These are phyloP conservation scores for Musa acuminata DNA, from an alignment of 176 grass and related monocot species.

Conservation along the genomic window DNA sequence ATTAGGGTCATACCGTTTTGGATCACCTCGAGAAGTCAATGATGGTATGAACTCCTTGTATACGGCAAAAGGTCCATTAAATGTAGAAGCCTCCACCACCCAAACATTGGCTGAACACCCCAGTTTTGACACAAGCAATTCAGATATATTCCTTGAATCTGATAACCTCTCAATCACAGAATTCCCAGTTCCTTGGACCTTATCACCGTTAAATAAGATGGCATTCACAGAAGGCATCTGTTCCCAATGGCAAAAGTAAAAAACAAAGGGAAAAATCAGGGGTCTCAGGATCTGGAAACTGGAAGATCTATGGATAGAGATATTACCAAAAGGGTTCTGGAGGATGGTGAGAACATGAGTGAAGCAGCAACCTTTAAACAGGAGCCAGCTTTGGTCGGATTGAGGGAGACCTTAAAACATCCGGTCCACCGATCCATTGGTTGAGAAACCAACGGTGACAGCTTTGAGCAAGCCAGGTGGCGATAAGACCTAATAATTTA, in stretches of 20 bases:
- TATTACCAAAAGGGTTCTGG: constrained; percentile 50
- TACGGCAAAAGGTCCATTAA: constrained; percentile 48
- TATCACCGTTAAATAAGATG: constrained; percentile 84
- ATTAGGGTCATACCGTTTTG: constrained; percentile 50
- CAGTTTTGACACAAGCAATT: constrained; percentile 43
- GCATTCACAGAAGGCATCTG: constrained; percentile 62
- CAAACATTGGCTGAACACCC: constrained; percentile 46
- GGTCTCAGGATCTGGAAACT: background rate
- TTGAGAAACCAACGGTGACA: background rate
- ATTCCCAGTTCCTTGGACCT: constrained; percentile 40
- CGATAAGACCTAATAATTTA: background rate
- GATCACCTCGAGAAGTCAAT: constrained; percentile 44
- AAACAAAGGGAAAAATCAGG: background rate
- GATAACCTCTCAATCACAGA: constrained; percentile 62
- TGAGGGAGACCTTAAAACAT: constrained; percentile 34
- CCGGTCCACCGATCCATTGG: constrained; percentile 74
- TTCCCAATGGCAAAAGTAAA: constrained; percentile 8
- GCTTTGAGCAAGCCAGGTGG: background rate
- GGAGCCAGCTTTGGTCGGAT: constrained; percentile 9
- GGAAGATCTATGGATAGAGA: background rate
- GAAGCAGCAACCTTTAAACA: constrained; percentile 47
- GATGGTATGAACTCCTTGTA: constrained; percentile 57
- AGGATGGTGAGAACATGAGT: constrained; percentile 37
- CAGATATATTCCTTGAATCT: constrained; percentile 37
- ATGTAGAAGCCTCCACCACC: constrained; percentile 69